A percentile compares a stretch with the other conserved stretches of the same genome.
Evolutionary conservation across 345 rosid genomes (phyloP).

Genomic region (Cardamine chenopodiifolia): DNA sequence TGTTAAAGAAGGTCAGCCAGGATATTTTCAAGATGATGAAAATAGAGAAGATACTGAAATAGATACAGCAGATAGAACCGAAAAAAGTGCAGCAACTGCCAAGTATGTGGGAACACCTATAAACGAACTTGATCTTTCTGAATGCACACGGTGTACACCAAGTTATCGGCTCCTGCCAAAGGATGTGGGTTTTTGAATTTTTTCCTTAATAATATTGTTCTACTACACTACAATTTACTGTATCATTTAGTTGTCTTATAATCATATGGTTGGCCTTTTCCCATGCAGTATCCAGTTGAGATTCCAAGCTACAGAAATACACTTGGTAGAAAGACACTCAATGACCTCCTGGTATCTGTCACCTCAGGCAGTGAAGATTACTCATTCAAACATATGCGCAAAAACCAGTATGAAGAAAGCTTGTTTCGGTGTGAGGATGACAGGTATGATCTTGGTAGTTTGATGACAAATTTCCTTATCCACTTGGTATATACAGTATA

Average conservation of each 20-base stretch:
- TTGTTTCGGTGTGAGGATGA: constrained; percentile 98
- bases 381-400: constrained; percentile 97
- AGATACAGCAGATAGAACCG: constrained; percentile 78
- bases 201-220: constrained; percentile 12
- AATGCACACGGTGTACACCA: constrained; percentile 91
- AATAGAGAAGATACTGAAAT: constrained; percentile 63
- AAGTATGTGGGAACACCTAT: constrained; percentile 77
- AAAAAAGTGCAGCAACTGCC: constrained; percentile 54
- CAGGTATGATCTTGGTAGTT: constrained; percentile 57
- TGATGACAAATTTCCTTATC: neutral
- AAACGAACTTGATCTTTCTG: constrained; percentile 94
- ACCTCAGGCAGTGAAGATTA: constrained; percentile 99
- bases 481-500: neutral
- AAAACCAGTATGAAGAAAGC: constrained; percentile 98
- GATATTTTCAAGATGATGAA: constrained; percentile 57
- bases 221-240: constrained; percentile 11
- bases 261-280: constrained; percentile 32
- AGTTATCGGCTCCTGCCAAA: constrained; percentile 94
- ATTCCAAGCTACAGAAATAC: constrained; percentile 76
- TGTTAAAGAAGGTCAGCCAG: constrained; percentile 61
- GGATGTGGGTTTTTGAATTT: constrained; percentile 61
- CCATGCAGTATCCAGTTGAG: constrained; percentile 80
- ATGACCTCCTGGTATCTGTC: constrained; percentile 94
- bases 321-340: constrained; percentile 77
- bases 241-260: constrained; percentile 2